Evolutionary conservation across 768 basidiomycete genomes (phyloP), one percentile per base, ranked within the genome.

Genomic region (Boletus sp.): DNA sequence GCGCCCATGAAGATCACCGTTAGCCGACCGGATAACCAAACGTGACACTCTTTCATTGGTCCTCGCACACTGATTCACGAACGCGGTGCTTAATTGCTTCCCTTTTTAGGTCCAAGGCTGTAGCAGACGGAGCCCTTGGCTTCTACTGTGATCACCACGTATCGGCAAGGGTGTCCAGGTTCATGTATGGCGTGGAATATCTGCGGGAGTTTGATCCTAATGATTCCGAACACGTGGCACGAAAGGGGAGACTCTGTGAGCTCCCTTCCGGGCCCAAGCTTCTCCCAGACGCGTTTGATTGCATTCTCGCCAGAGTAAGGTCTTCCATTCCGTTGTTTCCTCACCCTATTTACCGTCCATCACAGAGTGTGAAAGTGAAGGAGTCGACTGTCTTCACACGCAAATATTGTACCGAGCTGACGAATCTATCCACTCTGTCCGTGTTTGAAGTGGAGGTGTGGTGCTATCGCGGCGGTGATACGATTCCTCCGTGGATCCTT

Each of bases 101-200:
- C 47, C 19, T 11, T 52, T 61, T n/a, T 59, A 90, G 88, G 14
- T 90, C 90, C 17, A 92, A 92, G 69, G 89, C 90, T 4, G 88
- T 90, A 7, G 88, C 90, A 30, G 88, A 92, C 58, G 89, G 90
- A 25, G 88, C 88, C 2, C 82, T 91, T 57, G 88, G 88, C 29
- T 92, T 90, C 70, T 90, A 89, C 70, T 87, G 85, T 59, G 89
- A 90, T 62, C 90, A 90, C 57, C 85, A 90, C 60, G 90, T 92
- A 51, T 87, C 87, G 5, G 87, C 89, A 23, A 81, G 89, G 41
- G 83, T 90, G 75, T 87, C 87, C 30, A 88, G 79, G 66, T 90
- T 81, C 64, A 84, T 89, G 82, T 92, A 90, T 64, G 89, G 89
- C 15, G 89, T 90, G 43, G 88, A 90, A 67, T 90, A 83, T 64